Evolutionary conservation across 2,329 filamentous ascomycete genomes (phyloP), one percentile per base, ranked within the genome.

Genomic region (Penicillium sp.): DNA sequence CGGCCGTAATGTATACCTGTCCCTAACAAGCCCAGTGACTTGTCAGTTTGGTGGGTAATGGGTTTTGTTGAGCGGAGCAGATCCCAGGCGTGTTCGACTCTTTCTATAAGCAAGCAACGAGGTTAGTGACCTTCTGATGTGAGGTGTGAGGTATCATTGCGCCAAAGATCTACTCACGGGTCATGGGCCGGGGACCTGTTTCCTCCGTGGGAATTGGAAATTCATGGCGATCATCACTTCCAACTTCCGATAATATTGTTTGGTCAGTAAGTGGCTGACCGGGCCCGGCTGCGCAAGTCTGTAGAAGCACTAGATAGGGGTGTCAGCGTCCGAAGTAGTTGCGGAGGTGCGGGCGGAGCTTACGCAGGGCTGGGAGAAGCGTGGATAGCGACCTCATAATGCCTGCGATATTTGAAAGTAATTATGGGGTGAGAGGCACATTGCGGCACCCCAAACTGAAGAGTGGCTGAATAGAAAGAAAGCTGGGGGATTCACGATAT

Each of bases 1-100:
- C 84, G 83, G 38, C 81, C 80, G 67, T 88, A 89, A 75, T 88
- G 80, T 59, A 80, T 75, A 36, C 79, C 76, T 53, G 80, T 79
- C 38, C 82, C 83, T 5, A 87, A 56, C 32, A 88, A 67, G 29
- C 86, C 85, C 9, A 81, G 81, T 7, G 84, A 82, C 67, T 82
- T 84, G 14, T 75, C 69, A 14, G 63, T 49, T 27, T 65, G 56
- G 9, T 54, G 32, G 13, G 61, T 47, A 1, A 66, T 47, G 14
- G 69, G 63, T 38, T 71, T 70, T 4, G 63, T 48, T 32, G 63
- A 61, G 31, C 64, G 69, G 21, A 75, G 68, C 24, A 55, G 64
- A 52, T 62, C 55, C 56, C 73, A 63, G 2, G 71, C 70, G 40
- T 66, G 56, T 24, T 69, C 61, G 29, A 75, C 70, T 49, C 65